A percentile compares a stretch with the other conserved stretches of the same genome.
Conservation (phyloP, 495 filamentous ascomycete genomes). For the Annulohypoxylon nitens region DNA sequence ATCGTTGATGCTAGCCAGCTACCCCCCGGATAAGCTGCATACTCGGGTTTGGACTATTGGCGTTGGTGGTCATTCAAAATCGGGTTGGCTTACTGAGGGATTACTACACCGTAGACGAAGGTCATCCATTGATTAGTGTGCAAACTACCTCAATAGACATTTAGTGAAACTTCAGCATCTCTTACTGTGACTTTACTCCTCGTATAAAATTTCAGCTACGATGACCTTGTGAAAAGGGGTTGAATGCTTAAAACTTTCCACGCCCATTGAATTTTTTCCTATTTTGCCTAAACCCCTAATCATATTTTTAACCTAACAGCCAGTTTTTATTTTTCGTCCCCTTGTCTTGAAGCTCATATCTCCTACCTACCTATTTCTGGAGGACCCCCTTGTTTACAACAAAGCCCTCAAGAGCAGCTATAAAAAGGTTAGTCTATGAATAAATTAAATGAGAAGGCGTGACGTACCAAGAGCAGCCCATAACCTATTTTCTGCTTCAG, state of each 20-base stretch:
- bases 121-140: conserved; percentile 13
- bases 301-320: background rate
- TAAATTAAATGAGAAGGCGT: background rate
- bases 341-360: background rate
- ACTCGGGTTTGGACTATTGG: conserved; percentile 22
- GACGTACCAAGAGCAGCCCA: conserved; percentile 83
- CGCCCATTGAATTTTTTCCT: background rate
- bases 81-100: conserved; percentile 27
- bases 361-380: background rate
- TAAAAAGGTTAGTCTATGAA: conserved; percentile 37
- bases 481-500: conserved; percentile 92
- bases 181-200: background rate
- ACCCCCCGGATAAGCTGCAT: conserved; percentile 80
- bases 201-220: background rate
- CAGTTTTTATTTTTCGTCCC: background rate
- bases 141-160: conserved; percentile 34
- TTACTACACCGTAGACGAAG: conserved; percentile 35
- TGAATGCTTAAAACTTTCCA: background rate
- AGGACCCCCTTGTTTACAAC: conserved; percentile 86
- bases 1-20: conserved; percentile 93
- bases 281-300: background rate
- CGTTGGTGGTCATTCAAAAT: conserved; percentile 42
- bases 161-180: conserved; percentile 14
- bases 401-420: conserved; percentile 86
- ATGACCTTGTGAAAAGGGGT: background rate